A percentile compares a stretch with the other conserved stretches of the same genome.
These are phyloP conservation scores for Thyridium curvatum DNA, from an alignment of 2,329 filamentous ascomycete species.

Conservation along the genomic window DNA sequence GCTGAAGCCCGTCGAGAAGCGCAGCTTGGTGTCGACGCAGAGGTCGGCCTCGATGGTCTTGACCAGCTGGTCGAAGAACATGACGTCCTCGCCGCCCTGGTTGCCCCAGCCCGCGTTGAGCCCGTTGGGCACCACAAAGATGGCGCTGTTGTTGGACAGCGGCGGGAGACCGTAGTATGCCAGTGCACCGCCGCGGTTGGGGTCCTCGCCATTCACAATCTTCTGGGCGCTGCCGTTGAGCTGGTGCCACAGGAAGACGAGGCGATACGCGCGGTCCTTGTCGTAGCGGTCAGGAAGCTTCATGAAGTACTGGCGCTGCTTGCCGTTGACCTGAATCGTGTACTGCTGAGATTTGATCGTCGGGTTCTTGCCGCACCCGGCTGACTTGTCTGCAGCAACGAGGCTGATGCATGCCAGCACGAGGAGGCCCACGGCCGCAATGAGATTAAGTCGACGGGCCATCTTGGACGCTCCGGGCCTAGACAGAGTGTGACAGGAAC, in stretches of 20 bases:
- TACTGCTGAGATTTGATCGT: slow-evolving; percentile 20
- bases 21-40: slow-evolving; percentile 32
- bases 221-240: slow-evolving; percentile 29
- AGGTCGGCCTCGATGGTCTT: slow-evolving; percentile 28
- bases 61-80: slow-evolving; percentile 31
- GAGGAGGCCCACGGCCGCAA: slow-evolving; percentile 2
- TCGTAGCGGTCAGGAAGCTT: slow-evolving; percentile 23
- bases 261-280: slow-evolving; percentile 25
- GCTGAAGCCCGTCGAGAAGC: slow-evolving; percentile 37
- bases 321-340: slow-evolving; percentile 27
- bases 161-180: slow-evolving; percentile 32
- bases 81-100: slow-evolving; percentile 30
- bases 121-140: slow-evolving; percentile 36
- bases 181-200: slow-evolving; percentile 17
- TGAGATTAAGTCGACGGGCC: too few relatives aligned
- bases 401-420: slow-evolving; percentile 2
- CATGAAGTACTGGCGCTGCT: slow-evolving; percentile 30
- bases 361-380: slow-evolving; percentile 26
- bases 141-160: slow-evolving; percentile 25
- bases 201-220: slow-evolving; percentile 21
- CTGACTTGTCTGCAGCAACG: slow-evolving; percentile 9
- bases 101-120: slow-evolving; percentile 35
- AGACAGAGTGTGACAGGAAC: too few relatives aligned
- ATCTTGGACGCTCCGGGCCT: too few relatives aligned
- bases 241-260: slow-evolving; percentile 36